A percentile compares a stretch with the other conserved stretches of the same genome.
These are phyloP conservation scores for Choiromyces venosus DNA, from an alignment of 495 filamentous ascomycete species.

Conservation along the genomic window DNA sequence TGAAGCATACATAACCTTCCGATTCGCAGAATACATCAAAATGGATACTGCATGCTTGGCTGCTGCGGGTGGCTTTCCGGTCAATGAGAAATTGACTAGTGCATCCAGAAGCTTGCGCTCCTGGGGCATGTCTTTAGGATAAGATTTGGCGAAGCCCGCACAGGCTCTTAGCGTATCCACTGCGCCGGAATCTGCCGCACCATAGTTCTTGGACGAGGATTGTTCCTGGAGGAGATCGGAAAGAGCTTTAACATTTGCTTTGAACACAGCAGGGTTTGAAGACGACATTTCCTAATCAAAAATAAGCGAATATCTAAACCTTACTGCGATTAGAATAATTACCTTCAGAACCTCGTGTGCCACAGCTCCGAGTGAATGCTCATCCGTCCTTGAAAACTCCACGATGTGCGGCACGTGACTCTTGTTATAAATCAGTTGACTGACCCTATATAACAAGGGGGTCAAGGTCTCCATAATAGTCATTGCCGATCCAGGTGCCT, in stretches of 20 bases:
- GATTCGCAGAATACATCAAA: constrained; percentile 67
- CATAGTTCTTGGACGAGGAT: constrained; percentile 60
- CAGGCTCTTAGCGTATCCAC: constrained; percentile 91
- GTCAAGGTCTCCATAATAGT: constrained; percentile 68
- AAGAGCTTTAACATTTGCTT: constrained; percentile 85
- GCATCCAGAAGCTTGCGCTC: constrained; percentile 80
- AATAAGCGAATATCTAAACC: constrained; percentile 1
- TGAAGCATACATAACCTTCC: constrained; percentile 79
- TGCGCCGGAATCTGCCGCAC: constrained; percentile 59
- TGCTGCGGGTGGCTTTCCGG: constrained; percentile 72
- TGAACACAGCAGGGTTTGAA: constrained; percentile 79
- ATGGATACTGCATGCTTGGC: constrained; percentile 92
- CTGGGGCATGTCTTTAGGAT: constrained; percentile 75
- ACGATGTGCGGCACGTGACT: constrained; percentile 89
- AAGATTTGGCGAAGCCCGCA: constrained; percentile 77
- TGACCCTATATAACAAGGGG: constrained; percentile 76
- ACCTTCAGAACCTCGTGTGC: constrained; percentile 81
- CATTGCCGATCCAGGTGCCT: constrained; percentile 51
- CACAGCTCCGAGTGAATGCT: constrained; percentile 64
- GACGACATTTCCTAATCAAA: constrained; percentile 65
- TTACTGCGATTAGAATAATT: background rate
- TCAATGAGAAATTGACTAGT: constrained; percentile 70
- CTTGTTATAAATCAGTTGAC: constrained; percentile 82
- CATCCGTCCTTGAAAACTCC: constrained; percentile 73
- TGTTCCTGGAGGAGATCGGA: constrained; percentile 76